Evolutionary conservation across 2,329 filamentous ascomycete species (phyloP).

Genomic region (Mycocentrospora acerina): DNA sequence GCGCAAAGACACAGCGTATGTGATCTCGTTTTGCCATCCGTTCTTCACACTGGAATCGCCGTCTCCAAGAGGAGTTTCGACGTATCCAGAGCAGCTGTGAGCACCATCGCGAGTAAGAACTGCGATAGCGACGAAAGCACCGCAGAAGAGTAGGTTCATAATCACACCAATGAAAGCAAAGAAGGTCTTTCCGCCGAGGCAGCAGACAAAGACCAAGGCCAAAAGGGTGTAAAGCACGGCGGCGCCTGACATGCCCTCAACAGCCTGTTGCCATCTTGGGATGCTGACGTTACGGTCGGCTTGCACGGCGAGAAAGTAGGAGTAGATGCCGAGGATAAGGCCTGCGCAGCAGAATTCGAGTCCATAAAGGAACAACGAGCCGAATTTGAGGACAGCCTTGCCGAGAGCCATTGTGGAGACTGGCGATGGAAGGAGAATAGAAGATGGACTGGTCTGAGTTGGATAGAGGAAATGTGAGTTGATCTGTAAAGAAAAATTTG

Average conservation of each 20-base stretch:
- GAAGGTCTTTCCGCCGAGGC: conserved; percentile 69
- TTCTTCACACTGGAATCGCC: conserved; percentile 57
- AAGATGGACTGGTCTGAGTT: background rate
- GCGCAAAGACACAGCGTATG: conserved; percentile 50
- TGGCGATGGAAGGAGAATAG: background rate
- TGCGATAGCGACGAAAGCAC: conserved; percentile 79
- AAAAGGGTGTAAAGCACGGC: conserved; percentile 73
- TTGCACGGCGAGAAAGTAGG: conserved; percentile 79
- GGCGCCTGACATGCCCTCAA: conserved; percentile 70
- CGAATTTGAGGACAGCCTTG: conserved; percentile 66
- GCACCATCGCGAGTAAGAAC: conserved; percentile 71
- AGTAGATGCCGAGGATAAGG: conserved; percentile 73
- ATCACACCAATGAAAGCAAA: conserved; percentile 73
- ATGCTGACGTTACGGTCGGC: conserved; percentile 65
- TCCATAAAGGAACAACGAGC: conserved; percentile 70
- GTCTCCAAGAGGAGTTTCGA: conserved; percentile 70
- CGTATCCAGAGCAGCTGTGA: conserved; percentile 61
- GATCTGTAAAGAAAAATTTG: background rate
- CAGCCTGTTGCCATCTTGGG: conserved; percentile 66
- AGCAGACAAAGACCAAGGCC: conserved; percentile 75
- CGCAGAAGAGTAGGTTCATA: conserved; percentile 75
- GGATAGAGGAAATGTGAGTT: background rate
- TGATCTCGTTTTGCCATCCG: conserved; percentile 50
- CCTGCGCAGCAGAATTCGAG: conserved; percentile 72
- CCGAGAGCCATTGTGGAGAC: conserved; percentile 55